phyloP scores from a whole-genome alignment of 805 yeast genomes.

The Candida loeiensis region DNA sequence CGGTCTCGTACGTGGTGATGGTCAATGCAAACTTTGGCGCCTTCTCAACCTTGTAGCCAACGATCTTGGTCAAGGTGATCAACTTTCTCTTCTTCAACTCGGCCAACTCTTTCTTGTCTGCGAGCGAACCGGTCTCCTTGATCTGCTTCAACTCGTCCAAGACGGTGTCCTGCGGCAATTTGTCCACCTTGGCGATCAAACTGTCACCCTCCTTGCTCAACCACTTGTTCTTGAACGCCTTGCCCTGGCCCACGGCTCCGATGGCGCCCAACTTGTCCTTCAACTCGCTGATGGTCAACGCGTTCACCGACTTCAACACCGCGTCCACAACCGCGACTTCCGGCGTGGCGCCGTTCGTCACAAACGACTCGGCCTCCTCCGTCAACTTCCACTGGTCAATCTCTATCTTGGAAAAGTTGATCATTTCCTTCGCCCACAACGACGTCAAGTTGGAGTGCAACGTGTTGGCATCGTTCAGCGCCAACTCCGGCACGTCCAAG shows the following conservation, averaged over 20 bases:
- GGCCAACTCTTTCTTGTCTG: slow-evolving; percentile 60
- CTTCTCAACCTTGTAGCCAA: slow-evolving; percentile 73
- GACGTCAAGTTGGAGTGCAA: slow-evolving; percentile 85
- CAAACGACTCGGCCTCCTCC: slow-evolving; percentile 76
- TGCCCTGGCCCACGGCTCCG: slow-evolving; percentile 93
- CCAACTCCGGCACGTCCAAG: slow-evolving; percentile 52
- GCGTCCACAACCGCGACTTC: slow-evolving; percentile 77
- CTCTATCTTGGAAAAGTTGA: slow-evolving; percentile 69
- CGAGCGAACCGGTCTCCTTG: slow-evolving; percentile 50
- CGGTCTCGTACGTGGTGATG: slow-evolving; percentile 83
- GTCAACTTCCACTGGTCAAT: slow-evolving; percentile 73
- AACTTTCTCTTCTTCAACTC: slow-evolving; percentile 96
- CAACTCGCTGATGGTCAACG: slow-evolving; percentile 78
- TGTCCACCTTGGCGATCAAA: slow-evolving; percentile 58
- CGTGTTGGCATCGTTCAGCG: slow-evolving; percentile 57
- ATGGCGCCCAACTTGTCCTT: slow-evolving; percentile 67
- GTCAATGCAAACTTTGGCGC: slow-evolving; percentile 82
- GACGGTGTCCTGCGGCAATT: slow-evolving; percentile 63
- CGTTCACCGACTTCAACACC: slow-evolving; percentile 70
- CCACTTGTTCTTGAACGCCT: slow-evolving; percentile 98
- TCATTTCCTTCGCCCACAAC: slow-evolving; percentile 77
- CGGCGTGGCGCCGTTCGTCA: slow-evolving; percentile 74
- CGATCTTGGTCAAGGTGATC: slow-evolving; percentile 61
- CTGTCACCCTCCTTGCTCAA: slow-evolving; percentile 81
- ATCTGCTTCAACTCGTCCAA: slow-evolving; percentile 61